These are phyloP conservation scores for Arachnopeziza araneosa DNA, from an alignment of 2,329 filamentous ascomycete genomes.

Conservation along the genomic window DNA sequence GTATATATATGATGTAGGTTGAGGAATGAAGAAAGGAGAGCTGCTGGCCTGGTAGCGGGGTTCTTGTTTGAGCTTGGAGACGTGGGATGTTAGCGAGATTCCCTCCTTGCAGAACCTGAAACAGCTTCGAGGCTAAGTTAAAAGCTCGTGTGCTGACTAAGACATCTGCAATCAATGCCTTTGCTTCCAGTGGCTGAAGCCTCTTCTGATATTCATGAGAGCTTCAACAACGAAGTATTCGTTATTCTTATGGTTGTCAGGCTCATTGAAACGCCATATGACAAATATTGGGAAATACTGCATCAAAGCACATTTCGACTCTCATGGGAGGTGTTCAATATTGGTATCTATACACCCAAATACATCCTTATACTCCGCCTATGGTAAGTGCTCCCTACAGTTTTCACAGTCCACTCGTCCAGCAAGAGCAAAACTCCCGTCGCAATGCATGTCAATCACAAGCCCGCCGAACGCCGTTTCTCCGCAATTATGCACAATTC, in stretches of 20 bases:
- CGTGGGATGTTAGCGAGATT: constrained; percentile 1
- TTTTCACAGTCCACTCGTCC: neutral
- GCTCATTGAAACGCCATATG: too few relatives aligned
- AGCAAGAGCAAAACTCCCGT: neutral
- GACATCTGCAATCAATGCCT: neutral
- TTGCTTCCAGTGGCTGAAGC: too few relatives aligned
- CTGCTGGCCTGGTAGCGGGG: neutral
- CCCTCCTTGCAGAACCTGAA: neutral
- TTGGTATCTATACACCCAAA: neutral
- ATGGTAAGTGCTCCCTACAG: neutral
- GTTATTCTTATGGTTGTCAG: too few relatives aligned
- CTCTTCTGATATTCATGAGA: too few relatives aligned
- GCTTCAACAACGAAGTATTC: too few relatives aligned
- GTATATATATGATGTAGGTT: neutral
- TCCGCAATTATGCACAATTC: constrained; percentile 64
- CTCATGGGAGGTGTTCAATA: neutral
- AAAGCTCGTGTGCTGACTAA: neutral
- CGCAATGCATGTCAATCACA: neutral
- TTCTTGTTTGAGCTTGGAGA: neutral
- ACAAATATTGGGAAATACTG: too few relatives aligned
- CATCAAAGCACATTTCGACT: neutral
- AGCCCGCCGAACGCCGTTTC: constrained; percentile 30
- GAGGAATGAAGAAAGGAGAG: neutral
- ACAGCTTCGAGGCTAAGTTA: neutral
- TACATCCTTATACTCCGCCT: neutral